These are phyloP conservation scores for Ceratobasidium sp. DNA, from an alignment of 1,284 basidiomycete species.

Conservation along the genomic window DNA sequence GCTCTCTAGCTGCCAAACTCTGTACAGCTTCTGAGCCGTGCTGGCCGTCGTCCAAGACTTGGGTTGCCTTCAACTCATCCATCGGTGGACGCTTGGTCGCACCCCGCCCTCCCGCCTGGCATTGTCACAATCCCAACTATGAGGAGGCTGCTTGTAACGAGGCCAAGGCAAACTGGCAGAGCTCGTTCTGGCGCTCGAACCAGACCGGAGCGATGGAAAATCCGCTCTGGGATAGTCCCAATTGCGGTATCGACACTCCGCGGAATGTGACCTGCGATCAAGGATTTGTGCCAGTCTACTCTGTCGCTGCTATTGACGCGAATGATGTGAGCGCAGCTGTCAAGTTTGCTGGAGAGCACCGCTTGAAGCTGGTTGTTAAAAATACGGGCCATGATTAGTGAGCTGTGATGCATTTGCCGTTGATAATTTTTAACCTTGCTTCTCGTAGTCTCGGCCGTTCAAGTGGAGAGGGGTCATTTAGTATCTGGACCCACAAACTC, in stretches of 20 bases:
- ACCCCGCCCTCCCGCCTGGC: too few species aligned
- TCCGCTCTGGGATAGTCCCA: background rate
- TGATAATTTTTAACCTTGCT: background rate
- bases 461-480: slow-evolving; percentile 49
- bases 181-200: slow-evolving; percentile 31
- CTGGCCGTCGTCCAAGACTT: slow-evolving; percentile 1
- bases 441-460: slow-evolving; percentile 49
- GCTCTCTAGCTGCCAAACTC: background rate
- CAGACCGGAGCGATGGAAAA: slow-evolving; percentile 27
- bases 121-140: too few species aligned
- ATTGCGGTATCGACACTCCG: background rate
- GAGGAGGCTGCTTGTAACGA: slow-evolving; percentile 3
- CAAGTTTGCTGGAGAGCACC: too few species aligned
- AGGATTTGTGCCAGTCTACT: too few species aligned
- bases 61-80: slow-evolving; percentile 5
- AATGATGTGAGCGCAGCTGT: too few species aligned
- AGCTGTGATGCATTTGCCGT: background rate
- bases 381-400: slow-evolving; percentile 53
- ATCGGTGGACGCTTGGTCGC: slow-evolving; percentile 5
- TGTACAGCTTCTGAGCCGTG: slow-evolving; percentile 6
- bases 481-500: slow-evolving; percentile 51
- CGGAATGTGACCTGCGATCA: too few species aligned
- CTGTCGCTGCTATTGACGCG: too few species aligned
- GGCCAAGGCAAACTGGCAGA: slow-evolving; percentile 32
- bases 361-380: slow-evolving; percentile 56